phyloP scores from a whole-genome alignment of 2,329 filamentous ascomycete species.

The Cladophialophora immunda region DNA sequence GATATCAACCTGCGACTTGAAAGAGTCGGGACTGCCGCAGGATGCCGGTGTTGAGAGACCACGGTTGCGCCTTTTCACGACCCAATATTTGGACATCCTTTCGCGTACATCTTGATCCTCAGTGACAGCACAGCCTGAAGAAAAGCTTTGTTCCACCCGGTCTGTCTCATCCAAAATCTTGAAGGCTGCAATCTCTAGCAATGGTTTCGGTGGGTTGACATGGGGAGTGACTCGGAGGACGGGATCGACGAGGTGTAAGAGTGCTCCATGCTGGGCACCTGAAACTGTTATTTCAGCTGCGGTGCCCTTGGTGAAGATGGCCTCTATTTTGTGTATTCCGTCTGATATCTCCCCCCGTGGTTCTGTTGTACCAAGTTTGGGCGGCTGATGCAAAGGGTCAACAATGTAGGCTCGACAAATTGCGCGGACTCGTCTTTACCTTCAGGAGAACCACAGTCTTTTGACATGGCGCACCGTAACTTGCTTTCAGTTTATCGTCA shows the following conservation, averaged over 20 bases:
- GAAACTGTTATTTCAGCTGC: background rate
- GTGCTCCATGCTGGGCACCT: background rate
- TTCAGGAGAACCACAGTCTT: constrained; percentile 2
- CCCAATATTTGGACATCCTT: constrained; percentile 15
- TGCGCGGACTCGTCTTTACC: background rate
- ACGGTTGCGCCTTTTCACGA: constrained; percentile 3
- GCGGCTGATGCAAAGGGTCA: background rate
- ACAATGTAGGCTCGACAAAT: background rate
- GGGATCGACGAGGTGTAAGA: background rate
- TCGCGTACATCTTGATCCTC: constrained; percentile 10
- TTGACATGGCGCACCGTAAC: background rate
- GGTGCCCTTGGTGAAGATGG: constrained; percentile 16
- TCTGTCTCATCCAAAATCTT: constrained; percentile 2
- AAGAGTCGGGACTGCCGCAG: constrained; percentile 20
- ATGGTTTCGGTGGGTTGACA: constrained; percentile 17
- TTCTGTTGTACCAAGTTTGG: constrained; percentile 2
- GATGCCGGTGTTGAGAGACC: background rate
- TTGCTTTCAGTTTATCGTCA: constrained; percentile 3
- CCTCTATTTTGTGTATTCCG: constrained; percentile 22
- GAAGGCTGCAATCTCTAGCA: constrained; percentile 1
- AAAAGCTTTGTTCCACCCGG: background rate
- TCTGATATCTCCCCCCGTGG: constrained; percentile 23
- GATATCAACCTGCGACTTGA: constrained; percentile 24
- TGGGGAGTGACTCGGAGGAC: constrained; percentile 19
- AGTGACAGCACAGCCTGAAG: constrained; percentile 5